phyloP scores from a whole-genome alignment of 352 stramenopile genomes.

The Phytophthora ohioensis region DNA sequence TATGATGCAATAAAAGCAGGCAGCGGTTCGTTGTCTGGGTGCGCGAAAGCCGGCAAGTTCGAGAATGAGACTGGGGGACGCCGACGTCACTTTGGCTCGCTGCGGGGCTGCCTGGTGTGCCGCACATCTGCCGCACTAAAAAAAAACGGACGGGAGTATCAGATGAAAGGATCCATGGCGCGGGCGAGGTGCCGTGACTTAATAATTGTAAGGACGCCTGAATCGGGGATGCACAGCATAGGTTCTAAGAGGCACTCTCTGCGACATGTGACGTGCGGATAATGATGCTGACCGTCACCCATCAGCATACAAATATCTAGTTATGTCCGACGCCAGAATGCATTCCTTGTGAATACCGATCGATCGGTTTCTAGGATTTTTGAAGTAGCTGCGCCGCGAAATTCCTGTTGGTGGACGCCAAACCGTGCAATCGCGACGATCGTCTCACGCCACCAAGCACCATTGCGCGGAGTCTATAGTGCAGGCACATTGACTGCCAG shows the following conservation, averaged over 20 bases:
- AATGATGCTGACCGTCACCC: neutral
- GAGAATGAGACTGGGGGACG: constrained; percentile 31
- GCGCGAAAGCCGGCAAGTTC: constrained; percentile 21
- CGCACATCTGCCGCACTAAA: neutral
- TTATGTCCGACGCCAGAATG: neutral
- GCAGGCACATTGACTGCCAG: neutral
- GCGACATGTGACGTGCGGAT: constrained; percentile 22
- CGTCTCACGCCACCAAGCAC: constrained; percentile 16
- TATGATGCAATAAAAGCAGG: constrained; percentile 2
- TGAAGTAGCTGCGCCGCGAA: constrained; percentile 24
- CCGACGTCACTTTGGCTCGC: constrained; percentile 26
- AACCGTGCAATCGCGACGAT: constrained; percentile 21
- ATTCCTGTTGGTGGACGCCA: constrained; percentile 21
- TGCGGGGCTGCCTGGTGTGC: constrained; percentile 18
- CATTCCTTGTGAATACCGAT: constrained; percentile 9
- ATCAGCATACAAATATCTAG: constrained; percentile 7
- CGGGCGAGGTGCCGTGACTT: constrained; percentile 8
- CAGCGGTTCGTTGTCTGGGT: constrained; percentile 1
- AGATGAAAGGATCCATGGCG: constrained; percentile 17
- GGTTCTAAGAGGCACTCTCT: constrained; percentile 12
- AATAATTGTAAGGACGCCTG: neutral
- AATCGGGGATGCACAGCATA: constrained; percentile 10
- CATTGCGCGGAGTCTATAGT: neutral
- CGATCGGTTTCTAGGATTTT: constrained; percentile 36
- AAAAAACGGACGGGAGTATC: constrained; percentile 18